Base-by-base conservation (phyloP, 352 stramenopile genomes). In the Phytophthora ohioensis region DNA sequence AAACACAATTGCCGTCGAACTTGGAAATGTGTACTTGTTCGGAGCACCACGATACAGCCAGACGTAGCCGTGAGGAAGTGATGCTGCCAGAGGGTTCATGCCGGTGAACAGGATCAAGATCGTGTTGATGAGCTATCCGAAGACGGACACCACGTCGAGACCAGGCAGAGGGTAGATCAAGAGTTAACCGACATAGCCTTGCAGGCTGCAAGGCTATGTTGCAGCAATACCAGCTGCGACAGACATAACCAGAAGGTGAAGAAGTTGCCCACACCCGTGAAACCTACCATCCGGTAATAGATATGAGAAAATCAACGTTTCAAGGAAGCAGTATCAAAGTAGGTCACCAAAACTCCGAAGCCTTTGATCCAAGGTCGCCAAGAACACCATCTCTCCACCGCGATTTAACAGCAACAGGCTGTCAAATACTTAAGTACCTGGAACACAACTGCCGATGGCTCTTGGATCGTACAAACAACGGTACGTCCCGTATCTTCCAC, bases 1-100 rank as follows among this genome's bases (percentile, higher is more conserved):
- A 38, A 85, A 76, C 27, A 67, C 57, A 17, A 82, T 66, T 15
- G 73, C 58, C 2, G 67, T 67, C 0, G 60, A 21, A 56, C 64
- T 71, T 17, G 56, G 56, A 32, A 67, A 71, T 4, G 41, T 57
- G 52, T 83, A 61, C 35, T 60, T 71, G 21, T 66, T 42, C 5
- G 56, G 56, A 11, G n/a, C 7, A 2, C 35, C 27, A 7, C 47
- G 56, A 34, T 67, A 57, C 17, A 71, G 13, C 64, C 56, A 71
- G 0, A 48, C 21, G 48, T 71, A 66, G 11, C 47, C 56, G 11
- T 15, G 56, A 56, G 63, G 53, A 1, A 70, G 30, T 10, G 32
- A 57, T 0, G 38, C 12, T 17, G 41, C 56, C 6, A 38, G 55
- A 34, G 55, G 64, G 13, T 59, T 71, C 46, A 71, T 57, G 8